Conservation (phyloP, 1,284 basidiomycete genomes). For the Tremellales sp. region DNA sequence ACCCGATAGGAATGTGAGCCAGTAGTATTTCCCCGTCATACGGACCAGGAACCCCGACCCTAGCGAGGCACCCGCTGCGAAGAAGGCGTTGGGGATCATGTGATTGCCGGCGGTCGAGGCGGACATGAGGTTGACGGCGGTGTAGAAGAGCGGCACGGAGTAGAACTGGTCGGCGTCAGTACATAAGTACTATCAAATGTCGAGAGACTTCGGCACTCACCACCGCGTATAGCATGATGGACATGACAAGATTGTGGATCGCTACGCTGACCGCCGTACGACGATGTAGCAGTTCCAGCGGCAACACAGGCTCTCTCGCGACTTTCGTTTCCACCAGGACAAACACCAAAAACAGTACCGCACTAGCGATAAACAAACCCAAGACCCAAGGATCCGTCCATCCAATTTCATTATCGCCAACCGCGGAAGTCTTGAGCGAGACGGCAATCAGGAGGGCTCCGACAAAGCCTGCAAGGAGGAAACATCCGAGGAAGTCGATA, state of each 20-base stretch:
- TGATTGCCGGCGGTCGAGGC: conserved; percentile 73
- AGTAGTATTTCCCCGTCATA: conserved; percentile 72
- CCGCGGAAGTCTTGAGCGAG: conserved; percentile 63
- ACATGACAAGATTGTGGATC: conserved; percentile 63
- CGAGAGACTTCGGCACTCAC: conserved; percentile 53
- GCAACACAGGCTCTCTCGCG: conserved; percentile 78
- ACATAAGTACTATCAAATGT: background rate
- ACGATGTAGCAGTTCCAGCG: conserved; percentile 63
- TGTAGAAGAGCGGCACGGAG: conserved; percentile 80
- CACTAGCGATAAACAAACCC: conserved; percentile 60
- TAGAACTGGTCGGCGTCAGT: conserved; percentile 59
- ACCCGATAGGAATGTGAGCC: conserved; percentile 48
- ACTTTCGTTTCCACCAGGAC: conserved; percentile 67
- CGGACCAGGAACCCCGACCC: conserved; percentile 82
- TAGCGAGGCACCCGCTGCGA: conserved; percentile 73
- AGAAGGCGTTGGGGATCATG: conserved; percentile 80
- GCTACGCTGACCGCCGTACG: conserved; percentile 72
- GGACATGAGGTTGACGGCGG: conserved; percentile 71
- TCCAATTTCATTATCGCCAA: conserved; percentile 16
- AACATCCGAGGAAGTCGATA: conserved; percentile 76
- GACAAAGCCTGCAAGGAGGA: conserved; percentile 69
- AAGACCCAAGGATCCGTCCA: conserved; percentile 70
- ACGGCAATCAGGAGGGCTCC: conserved; percentile 70
- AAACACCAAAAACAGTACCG: conserved; percentile 59
- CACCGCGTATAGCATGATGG: conserved; percentile 69